phyloP scores from a whole-genome alignment of 805 yeast species.

The Huiozyma sinensis region DNA sequence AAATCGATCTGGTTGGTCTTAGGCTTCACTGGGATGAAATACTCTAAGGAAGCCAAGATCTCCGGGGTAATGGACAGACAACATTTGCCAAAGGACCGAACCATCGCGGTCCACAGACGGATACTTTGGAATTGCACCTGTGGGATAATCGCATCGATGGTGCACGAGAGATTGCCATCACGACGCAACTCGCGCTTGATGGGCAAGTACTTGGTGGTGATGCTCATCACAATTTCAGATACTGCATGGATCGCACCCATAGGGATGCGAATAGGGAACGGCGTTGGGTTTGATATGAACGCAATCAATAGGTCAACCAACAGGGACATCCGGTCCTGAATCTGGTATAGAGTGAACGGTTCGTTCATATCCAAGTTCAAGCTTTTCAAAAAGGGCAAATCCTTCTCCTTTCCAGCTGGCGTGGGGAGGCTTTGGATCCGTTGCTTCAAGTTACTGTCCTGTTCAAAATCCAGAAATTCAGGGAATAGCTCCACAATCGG shows the following conservation, averaged over 20 bases:
- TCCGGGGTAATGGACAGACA: conserved; percentile 38
- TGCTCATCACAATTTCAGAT: conserved; percentile 43
- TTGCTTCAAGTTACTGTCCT: conserved; percentile 40
- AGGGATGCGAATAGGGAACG: conserved; percentile 49
- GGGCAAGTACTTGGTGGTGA: conserved; percentile 45
- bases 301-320: conserved; percentile 37
- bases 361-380: conserved; percentile 50
- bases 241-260: conserved; percentile 44
- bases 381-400: conserved; percentile 31
- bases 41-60: conserved; percentile 47
- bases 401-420: conserved; percentile 3
- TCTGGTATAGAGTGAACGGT: conserved; percentile 39
- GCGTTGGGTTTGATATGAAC: conserved; percentile 43
- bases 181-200: conserved; percentile 48
- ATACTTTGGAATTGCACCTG: conserved; percentile 39
- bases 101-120: conserved; percentile 27
- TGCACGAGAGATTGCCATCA: conserved; percentile 37
- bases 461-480: conserved; percentile 45
- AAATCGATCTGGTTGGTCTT: conserved; percentile 34
- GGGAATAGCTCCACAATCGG: conserved; percentile 47
- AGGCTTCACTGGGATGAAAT: conserved; percentile 41
- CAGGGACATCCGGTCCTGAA: conserved; percentile 41
- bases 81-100: conserved; percentile 23
- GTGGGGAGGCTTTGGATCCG: conserved; percentile 34
- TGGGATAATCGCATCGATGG: conserved; percentile 35